Evolutionary conservation across 345 rosid genomes (phyloP).

Genomic region (Rhodomyrtus tomentosa): DNA sequence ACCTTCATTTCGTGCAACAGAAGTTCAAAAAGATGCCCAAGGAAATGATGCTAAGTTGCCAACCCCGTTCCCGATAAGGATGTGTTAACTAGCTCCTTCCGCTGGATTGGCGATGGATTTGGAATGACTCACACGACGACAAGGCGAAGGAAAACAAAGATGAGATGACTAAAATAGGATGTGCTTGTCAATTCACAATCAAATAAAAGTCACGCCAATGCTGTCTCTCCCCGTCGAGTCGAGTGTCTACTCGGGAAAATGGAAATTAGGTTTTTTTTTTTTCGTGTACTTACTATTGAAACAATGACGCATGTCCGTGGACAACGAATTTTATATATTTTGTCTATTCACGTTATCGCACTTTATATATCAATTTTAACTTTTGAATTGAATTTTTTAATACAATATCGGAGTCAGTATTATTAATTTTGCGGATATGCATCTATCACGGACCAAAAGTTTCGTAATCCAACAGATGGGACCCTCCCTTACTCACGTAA

Average conservation of each 20-base stretch:
- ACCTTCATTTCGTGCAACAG: not conserved
- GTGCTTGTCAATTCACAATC: not conserved
- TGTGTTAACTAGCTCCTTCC: not conserved
- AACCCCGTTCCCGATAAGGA: not conserved
- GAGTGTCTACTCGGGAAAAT: not conserved
- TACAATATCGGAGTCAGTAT: no score
- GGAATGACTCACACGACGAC: not conserved
- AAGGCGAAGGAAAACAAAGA: not conserved
- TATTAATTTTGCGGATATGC: no score
- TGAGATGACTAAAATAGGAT: not conserved
- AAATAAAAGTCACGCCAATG: not conserved
- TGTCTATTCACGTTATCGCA: no score
- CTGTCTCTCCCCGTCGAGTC: not conserved
- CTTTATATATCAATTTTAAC: no score
- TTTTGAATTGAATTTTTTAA: no score
- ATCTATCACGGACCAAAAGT: no score
- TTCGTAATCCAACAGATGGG: no score
- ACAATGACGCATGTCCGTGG: no score
- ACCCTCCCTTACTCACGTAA: no score
- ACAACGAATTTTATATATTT: no score
- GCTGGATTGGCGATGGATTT: not conserved
- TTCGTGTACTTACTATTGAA: not conserved
- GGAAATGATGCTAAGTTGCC: not conserved
- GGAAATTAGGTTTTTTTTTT: not conserved
- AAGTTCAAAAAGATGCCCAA: not conserved